Evolutionary conservation across 208 protist species (phyloP).

Genomic region (Trypanosomatidae sp.): DNA sequence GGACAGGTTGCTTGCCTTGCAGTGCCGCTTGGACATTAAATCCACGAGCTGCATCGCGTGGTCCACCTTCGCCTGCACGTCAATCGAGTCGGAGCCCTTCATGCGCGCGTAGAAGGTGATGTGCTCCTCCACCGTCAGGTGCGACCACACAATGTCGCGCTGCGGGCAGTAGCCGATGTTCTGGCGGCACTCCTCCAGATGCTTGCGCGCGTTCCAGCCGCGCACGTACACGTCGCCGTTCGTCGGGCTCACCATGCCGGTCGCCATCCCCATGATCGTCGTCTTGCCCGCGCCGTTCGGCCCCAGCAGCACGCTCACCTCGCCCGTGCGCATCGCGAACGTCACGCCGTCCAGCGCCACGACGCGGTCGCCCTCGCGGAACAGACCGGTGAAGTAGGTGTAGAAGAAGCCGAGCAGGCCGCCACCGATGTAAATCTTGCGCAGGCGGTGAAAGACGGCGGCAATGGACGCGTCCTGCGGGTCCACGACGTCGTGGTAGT

Average conservation of each 20-base stretch:
- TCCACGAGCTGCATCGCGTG: slow-evolving; percentile 53
- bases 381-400: slow-evolving; percentile 63
- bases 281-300: slow-evolving; percentile 87
- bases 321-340: slow-evolving; percentile 65
- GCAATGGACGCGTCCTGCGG: slow-evolving; percentile 29
- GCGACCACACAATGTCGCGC: slow-evolving; percentile 90
- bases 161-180: slow-evolving; percentile 95
- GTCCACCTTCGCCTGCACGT: slow-evolving; percentile 48
- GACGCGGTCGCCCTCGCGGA: slow-evolving; percentile 45
- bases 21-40: slow-evolving; percentile 57
- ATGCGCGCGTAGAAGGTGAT: slow-evolving; percentile 92
- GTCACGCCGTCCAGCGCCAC: slow-evolving; percentile 68
- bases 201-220: slow-evolving; percentile 41
- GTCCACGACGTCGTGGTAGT: slow-evolving; percentile 43
- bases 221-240: slow-evolving; percentile 66
- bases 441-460: slow-evolving; percentile 49
- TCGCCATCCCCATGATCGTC: slow-evolving; percentile 74
- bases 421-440: slow-evolving; percentile 62
- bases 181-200: slow-evolving; percentile 64
- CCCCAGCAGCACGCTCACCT: slow-evolving; percentile 82
- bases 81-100: slow-evolving; percentile 60
- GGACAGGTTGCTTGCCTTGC: slow-evolving; percentile 48
- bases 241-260: slow-evolving; percentile 65
- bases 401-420: slow-evolving; percentile 66
- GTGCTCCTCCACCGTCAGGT: slow-evolving; percentile 92